A percentile compares a stretch with the other conserved stretches of the same genome.
phyloP scores from a whole-genome alignment of 2,329 filamentous ascomycete species.

The Aschersonia sp. region DNA sequence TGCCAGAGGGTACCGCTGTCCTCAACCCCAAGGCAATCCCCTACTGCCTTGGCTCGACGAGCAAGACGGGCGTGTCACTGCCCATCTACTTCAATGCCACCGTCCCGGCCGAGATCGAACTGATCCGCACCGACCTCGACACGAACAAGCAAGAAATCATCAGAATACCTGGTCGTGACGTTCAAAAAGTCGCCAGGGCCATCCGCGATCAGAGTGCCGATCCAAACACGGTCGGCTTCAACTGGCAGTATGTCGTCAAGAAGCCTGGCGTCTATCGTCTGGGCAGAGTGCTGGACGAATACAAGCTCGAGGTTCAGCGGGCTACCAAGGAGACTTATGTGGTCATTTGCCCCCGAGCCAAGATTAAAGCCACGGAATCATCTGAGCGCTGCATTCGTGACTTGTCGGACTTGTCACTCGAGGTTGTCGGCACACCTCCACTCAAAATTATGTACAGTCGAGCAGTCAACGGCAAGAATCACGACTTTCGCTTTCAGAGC shows the following conservation, averaged over 20 bases:
- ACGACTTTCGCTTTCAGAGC: constrained; percentile 81
- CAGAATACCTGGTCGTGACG: constrained; percentile 56
- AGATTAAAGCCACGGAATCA: constrained; percentile 48
- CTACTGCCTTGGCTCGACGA: constrained; percentile 61
- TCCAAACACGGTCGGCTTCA: constrained; percentile 42
- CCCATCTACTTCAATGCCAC: constrained; percentile 93
- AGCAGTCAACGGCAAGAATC: constrained; percentile 68
- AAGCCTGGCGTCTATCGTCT: constrained; percentile 82
- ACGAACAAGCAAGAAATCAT: constrained; percentile 70
- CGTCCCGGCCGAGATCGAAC: constrained; percentile 72
- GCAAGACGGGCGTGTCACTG: constrained; percentile 46
- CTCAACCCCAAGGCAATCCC: constrained; percentile 71
- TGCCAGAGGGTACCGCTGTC: constrained; percentile 87
- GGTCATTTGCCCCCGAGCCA: constrained; percentile 70
- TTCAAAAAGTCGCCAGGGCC: constrained; percentile 60
- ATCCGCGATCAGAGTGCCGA: constrained; percentile 52
- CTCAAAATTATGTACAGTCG: constrained; percentile 88
- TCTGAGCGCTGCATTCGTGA: constrained; percentile 71
- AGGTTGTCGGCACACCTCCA: constrained; percentile 79
- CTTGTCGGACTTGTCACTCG: constrained; percentile 69
- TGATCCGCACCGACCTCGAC: constrained; percentile 76
- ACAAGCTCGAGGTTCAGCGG: constrained; percentile 82
- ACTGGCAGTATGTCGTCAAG: constrained; percentile 62
- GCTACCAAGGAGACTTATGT: constrained; percentile 66
- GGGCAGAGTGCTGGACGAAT: constrained; percentile 76